Base-by-base conservation (phyloP, 306 rosid species). In the Geum urbanum region DNA sequence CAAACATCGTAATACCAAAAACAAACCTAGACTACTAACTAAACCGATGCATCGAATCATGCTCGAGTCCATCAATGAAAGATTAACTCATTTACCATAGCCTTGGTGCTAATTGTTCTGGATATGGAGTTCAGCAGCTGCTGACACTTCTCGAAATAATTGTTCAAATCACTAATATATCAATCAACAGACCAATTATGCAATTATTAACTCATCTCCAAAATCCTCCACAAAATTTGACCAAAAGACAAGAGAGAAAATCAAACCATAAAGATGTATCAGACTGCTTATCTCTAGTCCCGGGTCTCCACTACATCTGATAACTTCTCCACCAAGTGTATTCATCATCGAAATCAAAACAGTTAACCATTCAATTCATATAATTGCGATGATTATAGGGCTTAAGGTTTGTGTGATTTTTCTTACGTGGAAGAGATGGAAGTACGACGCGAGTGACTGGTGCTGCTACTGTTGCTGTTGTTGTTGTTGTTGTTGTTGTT, bases 71-170 rank as follows among this genome's bases (percentile, higher is more conserved):
- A n/a, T n/a, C n/a, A n/a, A n/a, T n/a, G n/a, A n/a, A n/a, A n/a
- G 20, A 39, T 13, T 8, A 54, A 53, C 44, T 20, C 4, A 74
- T 77, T 70, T 88, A 94, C 98, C 97, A 94, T 80, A 5, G 96
- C 90, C 74, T 90, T 94, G 77, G 88, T 76, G 85, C 81, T 79
- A 67, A 94, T 78, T 44, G 96, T 84, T 47, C 83, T 89, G 10
- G 96, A 84, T 57, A 94, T 94, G 69, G 99, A 88, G 76, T 91
- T 91, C 50, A 94, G 69, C 74, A 94, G 85, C 56, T 87, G 91
- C 80, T 83, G 99, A 75, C 95, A 94, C 86, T 89, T 88, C 66
- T 94, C 99, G 74, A 88, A 94, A 66, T 91, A 95, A 80, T 14
- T 87, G 80, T 84, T 88, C 83, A 89, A 76, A 44, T 92, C 98